Conservation (phyloP, 2,329 filamentous ascomycete genomes). For the Fusarium tricinctum region DNA sequence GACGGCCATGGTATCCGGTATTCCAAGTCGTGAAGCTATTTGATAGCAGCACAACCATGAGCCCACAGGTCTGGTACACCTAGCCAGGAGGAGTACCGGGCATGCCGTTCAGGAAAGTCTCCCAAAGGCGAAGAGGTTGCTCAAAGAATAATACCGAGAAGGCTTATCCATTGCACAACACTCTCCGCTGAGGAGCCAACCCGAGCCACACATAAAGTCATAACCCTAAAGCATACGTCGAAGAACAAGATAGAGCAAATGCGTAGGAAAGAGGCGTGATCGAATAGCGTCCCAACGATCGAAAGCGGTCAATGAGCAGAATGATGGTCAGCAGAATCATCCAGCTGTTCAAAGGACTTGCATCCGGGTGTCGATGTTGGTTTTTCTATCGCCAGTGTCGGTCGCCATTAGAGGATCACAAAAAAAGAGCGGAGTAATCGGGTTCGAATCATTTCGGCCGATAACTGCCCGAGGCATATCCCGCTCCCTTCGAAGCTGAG, state of each 20-base stretch:
- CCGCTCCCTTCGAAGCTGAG: conserved; percentile 81
- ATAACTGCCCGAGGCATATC: conserved; percentile 58
- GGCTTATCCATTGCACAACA: conserved; percentile 29
- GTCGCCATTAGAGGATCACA: conserved; percentile 41
- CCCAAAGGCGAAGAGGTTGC: conserved; percentile 35
- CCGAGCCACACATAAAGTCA: conserved; percentile 59
- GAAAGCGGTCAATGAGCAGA: conserved; percentile 47
- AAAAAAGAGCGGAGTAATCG: conserved; percentile 33
- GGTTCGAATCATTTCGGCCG: conserved; percentile 53
- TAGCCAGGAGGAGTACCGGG: conserved; percentile 53
- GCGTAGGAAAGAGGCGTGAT: conserved; percentile 52
- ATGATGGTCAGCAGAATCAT: conserved; percentile 41
- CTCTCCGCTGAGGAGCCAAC: conserved; percentile 46
- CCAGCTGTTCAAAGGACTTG: conserved; percentile 38
- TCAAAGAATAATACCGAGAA: conserved; percentile 16
- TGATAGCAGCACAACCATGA: conserved; percentile 31
- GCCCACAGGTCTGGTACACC: conserved; percentile 48
- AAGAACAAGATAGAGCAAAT: conserved; percentile 61
- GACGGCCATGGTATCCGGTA: conserved; percentile 28
- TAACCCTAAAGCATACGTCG: conserved; percentile 55
- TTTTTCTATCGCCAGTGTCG: conserved; percentile 47
- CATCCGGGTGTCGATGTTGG: conserved; percentile 50
- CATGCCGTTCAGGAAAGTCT: conserved; percentile 57
- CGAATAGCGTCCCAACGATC: conserved; percentile 48
- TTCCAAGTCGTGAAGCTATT: conserved; percentile 26